Evolutionary conservation across 805 yeast genomes (phyloP), one percentile per base, ranked within the genome.

Genomic region (Metahyphopichia silvanorum): DNA sequence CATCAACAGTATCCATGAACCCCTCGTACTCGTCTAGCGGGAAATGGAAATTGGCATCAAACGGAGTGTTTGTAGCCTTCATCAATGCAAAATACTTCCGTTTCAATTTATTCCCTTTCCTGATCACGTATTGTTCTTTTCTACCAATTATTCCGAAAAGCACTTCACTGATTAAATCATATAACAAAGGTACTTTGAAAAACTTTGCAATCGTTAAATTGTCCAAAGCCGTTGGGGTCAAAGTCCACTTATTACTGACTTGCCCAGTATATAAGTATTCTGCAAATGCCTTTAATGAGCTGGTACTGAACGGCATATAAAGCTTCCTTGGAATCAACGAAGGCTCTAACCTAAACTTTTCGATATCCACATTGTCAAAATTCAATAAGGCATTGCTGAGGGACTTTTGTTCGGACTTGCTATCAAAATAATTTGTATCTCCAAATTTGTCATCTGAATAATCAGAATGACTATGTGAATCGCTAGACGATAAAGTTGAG

Each of bases 251-350:
- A 33, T 80, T 76, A 16, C 86, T 86, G 15, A 85, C 75, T 53
- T 83, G 88, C 1, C 93, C 94, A 4, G 89, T 84, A 47, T 80
- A 82, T 34, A 85, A 63, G 51, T 77, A 85, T 49, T 84, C 93
- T 17, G 80, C 64, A 42, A 83, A 73, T 2, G 87, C 87, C 35
- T 69, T 69, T 11, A 82, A 75, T 0, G 86, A 74, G 1, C 61
- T 51, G 1, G 81, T 76, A 2, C 78, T 53, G 57, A 79, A 82
- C 3, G 94, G 93, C 41, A 85, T 52, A 43, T 79, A 83, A 17
- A 85, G 51, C 12, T 77, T 69, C 39, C 94, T 66, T 11, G 94
- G 93, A 22, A 81, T 68, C 35, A 76, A 63, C 21, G 81, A 55
- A 5, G 86, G 79, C 43, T 81, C 87, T 57, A 81, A 58, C 25